A percentile compares a stretch with the other conserved stretches of the same genome.
phyloP scores from a whole-genome alignment of 352 stramenopile genomes.

The Phytophthora colocasiae region DNA sequence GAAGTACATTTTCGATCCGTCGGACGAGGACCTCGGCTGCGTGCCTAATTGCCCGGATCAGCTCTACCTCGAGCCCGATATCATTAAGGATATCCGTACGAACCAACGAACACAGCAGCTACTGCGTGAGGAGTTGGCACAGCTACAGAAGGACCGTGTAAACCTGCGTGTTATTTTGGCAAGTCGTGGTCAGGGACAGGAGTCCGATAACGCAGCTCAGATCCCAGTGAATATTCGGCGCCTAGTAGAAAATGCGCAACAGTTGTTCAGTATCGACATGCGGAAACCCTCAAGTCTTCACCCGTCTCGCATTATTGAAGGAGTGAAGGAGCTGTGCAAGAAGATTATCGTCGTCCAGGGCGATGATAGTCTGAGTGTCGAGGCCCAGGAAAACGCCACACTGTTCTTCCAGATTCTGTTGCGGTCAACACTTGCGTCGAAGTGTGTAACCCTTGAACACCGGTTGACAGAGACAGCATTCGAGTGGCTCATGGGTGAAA shows the following conservation, averaged over 20 bases:
- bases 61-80: slow-evolving; percentile 84
- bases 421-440: slow-evolving; percentile 95
- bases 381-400: slow-evolving; percentile 98
- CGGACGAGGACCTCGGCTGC: slow-evolving; percentile 94
- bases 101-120: slow-evolving; percentile 95
- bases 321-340: slow-evolving; percentile 94
- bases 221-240: slow-evolving; percentile 95
- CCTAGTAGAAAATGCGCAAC: slow-evolving; percentile 97
- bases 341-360: slow-evolving; percentile 97
- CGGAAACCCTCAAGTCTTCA: slow-evolving; percentile 94
- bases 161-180: slow-evolving; percentile 95
- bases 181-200: slow-evolving; percentile 94
- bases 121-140: slow-evolving; percentile 94
- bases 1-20: slow-evolving; percentile 94
- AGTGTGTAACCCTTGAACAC: slow-evolving; percentile 96
- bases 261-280: slow-evolving; percentile 94
- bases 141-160: slow-evolving; percentile 95
- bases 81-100: slow-evolving; percentile 92
- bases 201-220: slow-evolving; percentile 91
- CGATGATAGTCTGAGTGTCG: slow-evolving; percentile 93
- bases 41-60: slow-evolving; percentile 86
- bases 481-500: slow-evolving; percentile 95
- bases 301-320: slow-evolving; percentile 89
- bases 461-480: slow-evolving; percentile 96
- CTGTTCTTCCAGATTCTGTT: slow-evolving; percentile 98